These are phyloP conservation scores for Cyclostephanos invisitatus DNA, from an alignment of 108 stramenopile genomes.

Conservation along the genomic window DNA sequence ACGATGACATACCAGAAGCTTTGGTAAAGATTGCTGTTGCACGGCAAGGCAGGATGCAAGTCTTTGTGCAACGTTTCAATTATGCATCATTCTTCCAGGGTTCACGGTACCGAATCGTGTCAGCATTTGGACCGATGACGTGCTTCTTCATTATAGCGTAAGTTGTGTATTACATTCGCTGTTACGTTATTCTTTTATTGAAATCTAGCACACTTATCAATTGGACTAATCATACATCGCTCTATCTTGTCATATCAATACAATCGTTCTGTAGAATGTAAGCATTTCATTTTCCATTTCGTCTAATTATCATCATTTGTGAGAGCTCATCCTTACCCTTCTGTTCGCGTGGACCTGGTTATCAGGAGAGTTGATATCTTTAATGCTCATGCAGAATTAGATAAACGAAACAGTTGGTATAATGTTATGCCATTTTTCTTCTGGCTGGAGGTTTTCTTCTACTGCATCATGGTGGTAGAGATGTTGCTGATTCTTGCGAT, in stretches of 20 bases:
- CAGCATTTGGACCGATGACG: constrained; percentile 41
- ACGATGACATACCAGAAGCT: constrained; percentile 46
- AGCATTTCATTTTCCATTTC: background rate
- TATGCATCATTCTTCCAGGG: constrained; percentile 24
- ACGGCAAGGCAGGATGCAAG: constrained; percentile 8
- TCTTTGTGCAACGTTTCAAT: constrained; percentile 11
- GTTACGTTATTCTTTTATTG: background rate
- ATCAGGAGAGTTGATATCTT: constrained; percentile 49
- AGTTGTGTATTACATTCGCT: constrained; percentile 9
- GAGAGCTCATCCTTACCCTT: background rate
- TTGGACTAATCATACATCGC: background rate
- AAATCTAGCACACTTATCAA: background rate
- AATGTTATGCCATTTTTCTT: constrained; percentile 32
- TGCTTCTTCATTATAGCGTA: constrained; percentile 35
- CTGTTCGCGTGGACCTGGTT: background rate
- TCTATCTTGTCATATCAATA: background rate
- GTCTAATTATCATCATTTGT: background rate
- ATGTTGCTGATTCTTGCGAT: constrained; percentile 18
- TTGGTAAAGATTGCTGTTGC: background rate
- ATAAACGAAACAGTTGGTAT: constrained; percentile 22
- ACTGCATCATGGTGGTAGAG: constrained; percentile 54
- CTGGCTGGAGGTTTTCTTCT: constrained; percentile 59
- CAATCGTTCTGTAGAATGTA: background rate
- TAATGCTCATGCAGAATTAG: constrained; percentile 21
- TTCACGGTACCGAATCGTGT: constrained; percentile 24